phyloP scores from a whole-genome alignment of 2,329 filamentous ascomycete genomes.

The Venturia pyrina region DNA sequence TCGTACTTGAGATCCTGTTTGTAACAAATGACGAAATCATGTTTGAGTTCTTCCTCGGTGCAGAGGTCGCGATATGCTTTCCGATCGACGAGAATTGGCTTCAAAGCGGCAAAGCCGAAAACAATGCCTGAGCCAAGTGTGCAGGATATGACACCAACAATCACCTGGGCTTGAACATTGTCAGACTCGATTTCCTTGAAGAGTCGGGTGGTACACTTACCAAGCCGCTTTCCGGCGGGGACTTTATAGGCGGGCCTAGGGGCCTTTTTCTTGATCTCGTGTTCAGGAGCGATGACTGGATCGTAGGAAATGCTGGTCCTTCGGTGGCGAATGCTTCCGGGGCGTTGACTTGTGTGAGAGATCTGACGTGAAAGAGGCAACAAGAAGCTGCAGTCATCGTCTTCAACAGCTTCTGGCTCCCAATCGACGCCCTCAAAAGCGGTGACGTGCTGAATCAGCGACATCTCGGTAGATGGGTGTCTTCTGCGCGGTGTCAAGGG shows the following conservation, averaged over 20 bases:
- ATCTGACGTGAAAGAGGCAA: slow-evolving; percentile 23
- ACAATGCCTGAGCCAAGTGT: slow-evolving; percentile 32
- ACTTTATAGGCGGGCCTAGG: slow-evolving; percentile 4
- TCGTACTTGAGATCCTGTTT: slow-evolving; percentile 24
- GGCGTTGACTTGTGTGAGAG: slow-evolving; percentile 13
- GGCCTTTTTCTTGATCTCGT: background rate
- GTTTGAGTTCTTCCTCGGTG: slow-evolving; percentile 24
- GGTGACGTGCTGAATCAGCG: slow-evolving; percentile 42
- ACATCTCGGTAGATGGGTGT: slow-evolving; percentile 27
- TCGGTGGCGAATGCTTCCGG: slow-evolving; percentile 16
- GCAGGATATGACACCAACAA: slow-evolving; percentile 26
- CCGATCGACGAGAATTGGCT: slow-evolving; percentile 29
- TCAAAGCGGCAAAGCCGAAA: slow-evolving; percentile 31
- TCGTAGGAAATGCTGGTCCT: slow-evolving; percentile 30
- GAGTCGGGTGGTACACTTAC: slow-evolving; percentile 17
- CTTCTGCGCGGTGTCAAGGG: background rate
- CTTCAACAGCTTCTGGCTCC: slow-evolving; percentile 22
- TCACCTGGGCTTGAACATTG: slow-evolving; percentile 23
- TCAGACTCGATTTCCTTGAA: slow-evolving; percentile 14
- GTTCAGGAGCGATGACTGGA: slow-evolving; percentile 18
- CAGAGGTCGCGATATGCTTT: slow-evolving; percentile 28
- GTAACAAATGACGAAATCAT: slow-evolving; percentile 26
- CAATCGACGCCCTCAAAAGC: slow-evolving; percentile 39
- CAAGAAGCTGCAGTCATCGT: slow-evolving; percentile 26
- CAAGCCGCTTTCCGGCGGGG: slow-evolving; percentile 20